Evolutionary conservation across 2,329 filamentous ascomycete genomes (phyloP), one percentile per base, ranked within the genome.

Genomic region (Alternaria burnsii): DNA sequence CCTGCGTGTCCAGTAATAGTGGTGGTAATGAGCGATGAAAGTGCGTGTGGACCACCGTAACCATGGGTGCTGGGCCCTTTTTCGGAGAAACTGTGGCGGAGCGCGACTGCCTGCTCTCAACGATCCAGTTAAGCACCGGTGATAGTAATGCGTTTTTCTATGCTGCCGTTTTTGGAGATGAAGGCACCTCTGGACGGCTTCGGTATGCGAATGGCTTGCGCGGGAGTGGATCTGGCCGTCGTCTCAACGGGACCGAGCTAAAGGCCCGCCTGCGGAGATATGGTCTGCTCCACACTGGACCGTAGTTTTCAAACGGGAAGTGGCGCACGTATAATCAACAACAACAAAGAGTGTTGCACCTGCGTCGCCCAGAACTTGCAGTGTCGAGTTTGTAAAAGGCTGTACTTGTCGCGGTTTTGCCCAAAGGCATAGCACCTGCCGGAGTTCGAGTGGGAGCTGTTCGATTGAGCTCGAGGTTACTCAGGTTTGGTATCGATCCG

Each of bases 401-500:
- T 30, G 51, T 57, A 46, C 20, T 60, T 60, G 57, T 52, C 42
- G 51, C 40, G 22, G 28, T 52, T 56, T 42, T 34, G 30, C 32
- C 44, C 44, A 36, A 16, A 57, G 28, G 42, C 58, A 60, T 57
- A 57, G 59, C 48, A 53, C 46, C 40, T 34, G 55, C 42, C 22
- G 34, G 24, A 36, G 53, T 50, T 47, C 40, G 36, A 57, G 41
- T 32, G 22, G 24, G 22, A 24, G 36, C 26, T 26, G 51, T 22
- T 24, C 8, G 46, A 30, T 52, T 58, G 43, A 40, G 42, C 36
- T 10, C 26, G 46, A 34, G 32, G 20, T 22, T 30, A 18, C 32
- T 42, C 30, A 48, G 53, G 48, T 57, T 50, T 58, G 61, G 61
- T 41, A 57, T 51, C 52, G 68, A 66, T 69, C 68, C 67, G 68